phyloP scores from a whole-genome alignment of 2,329 filamentous ascomycete species.

The Fusarium redolens region DNA sequence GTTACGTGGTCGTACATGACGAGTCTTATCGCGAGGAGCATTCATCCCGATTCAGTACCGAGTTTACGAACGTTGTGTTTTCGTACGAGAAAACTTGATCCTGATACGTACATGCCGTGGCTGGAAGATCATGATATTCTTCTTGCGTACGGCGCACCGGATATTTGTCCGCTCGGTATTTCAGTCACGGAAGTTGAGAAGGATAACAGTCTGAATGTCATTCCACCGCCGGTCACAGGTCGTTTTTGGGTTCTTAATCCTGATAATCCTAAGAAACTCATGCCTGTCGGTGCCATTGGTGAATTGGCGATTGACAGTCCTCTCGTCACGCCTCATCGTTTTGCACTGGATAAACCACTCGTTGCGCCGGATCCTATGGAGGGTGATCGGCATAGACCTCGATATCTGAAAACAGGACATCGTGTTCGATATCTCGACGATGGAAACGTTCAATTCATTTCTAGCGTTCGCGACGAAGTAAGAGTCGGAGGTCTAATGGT shows the following conservation, averaged over 20 bases:
- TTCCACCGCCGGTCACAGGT: constrained; percentile 61
- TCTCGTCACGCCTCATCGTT: constrained; percentile 50
- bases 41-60: constrained; percentile 52
- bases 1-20: constrained; percentile 68
- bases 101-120: constrained; percentile 62
- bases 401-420: constrained; percentile 63
- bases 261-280: constrained; percentile 60
- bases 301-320: constrained; percentile 70
- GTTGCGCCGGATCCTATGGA: constrained; percentile 33
- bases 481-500: constrained; percentile 54
- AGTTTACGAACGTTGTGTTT: constrained; percentile 57
- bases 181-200: constrained; percentile 58
- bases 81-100: constrained; percentile 61
- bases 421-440: constrained; percentile 61
- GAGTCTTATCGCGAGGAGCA: constrained; percentile 64
- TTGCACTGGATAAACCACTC: constrained; percentile 46
- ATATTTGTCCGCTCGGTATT: constrained; percentile 63
- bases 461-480: constrained; percentile 56
- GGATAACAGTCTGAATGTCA: constrained; percentile 53
- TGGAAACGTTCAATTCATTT: constrained; percentile 62
- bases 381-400: constrained; percentile 37
- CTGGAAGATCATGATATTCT: constrained; percentile 58
- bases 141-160: constrained; percentile 63
- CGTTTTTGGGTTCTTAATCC: constrained; percentile 65
- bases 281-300: constrained; percentile 65